Evolutionary conservation across 108 stramenopile species (phyloP).

Genomic region (Ochromonas danica): DNA sequence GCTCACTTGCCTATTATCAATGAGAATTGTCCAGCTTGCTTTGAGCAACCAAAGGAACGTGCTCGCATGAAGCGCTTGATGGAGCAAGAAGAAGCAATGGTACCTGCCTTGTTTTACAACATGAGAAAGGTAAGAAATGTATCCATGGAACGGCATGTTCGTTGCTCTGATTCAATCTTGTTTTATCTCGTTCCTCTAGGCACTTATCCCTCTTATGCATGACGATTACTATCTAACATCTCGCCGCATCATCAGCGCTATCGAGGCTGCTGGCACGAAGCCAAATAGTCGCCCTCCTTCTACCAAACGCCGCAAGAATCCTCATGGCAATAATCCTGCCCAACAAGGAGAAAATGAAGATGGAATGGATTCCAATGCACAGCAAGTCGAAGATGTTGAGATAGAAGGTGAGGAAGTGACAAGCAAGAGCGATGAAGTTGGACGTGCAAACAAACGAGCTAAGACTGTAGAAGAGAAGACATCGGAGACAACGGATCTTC

Average conservation of each 20-base stretch:
- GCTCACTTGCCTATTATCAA: constrained; percentile 90
- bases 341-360: neutral
- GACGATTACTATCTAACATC: constrained; percentile 38
- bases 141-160: too few relatives aligned
- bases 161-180: too few relatives aligned
- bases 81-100: constrained; percentile 76
- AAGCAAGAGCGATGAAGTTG: neutral
- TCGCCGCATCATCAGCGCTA: neutral
- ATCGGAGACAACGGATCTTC: neutral
- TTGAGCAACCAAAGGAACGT: constrained; percentile 97
- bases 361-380: neutral
- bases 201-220: constrained; percentile 58
- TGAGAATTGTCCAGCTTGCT: constrained; percentile 99
- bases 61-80: constrained; percentile 90
- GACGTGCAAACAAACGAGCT: too few relatives aligned
- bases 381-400: neutral
- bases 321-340: neutral
- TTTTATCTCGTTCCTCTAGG: too few relatives aligned
- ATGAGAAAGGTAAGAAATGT: too few relatives aligned
- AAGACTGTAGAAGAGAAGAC: neutral
- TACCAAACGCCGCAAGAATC: neutral
- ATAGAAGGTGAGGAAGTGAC: neutral
- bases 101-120: constrained; percentile 51
- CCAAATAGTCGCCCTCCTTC: neutral
- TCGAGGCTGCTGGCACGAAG: neutral